Evolutionary conservation across 2,329 filamentous ascomycete genomes (phyloP).

Genomic region (Calonectria leucothoes): DNA sequence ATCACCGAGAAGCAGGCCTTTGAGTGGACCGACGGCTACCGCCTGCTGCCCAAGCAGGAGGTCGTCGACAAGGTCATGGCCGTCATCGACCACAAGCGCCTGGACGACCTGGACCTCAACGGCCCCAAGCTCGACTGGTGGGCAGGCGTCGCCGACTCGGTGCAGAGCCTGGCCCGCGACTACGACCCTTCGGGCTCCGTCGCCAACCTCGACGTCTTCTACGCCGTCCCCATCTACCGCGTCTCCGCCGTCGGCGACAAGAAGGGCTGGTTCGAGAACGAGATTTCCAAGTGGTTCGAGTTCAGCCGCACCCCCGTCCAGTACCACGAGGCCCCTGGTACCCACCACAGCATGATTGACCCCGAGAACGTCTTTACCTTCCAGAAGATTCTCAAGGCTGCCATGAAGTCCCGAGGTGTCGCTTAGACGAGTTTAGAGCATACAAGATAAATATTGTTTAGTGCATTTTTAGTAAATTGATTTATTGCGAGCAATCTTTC

Average conservation of each 20-base stretch:
- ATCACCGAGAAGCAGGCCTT: background rate
- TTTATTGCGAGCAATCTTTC: background rate
- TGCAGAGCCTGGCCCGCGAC: background rate
- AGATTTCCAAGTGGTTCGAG: background rate
- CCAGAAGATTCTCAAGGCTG: background rate
- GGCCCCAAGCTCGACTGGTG: background rate
- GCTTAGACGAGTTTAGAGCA: background rate
- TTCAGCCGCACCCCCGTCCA: background rate
- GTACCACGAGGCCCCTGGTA: background rate
- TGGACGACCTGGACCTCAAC: background rate
- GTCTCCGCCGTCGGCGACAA: background rate
- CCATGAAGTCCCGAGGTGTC: background rate
- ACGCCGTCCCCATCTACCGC: background rate
- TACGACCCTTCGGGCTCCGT: background rate
- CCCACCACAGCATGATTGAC: background rate
- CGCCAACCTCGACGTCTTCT: background rate
- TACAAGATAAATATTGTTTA: background rate
- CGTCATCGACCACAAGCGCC: background rate
- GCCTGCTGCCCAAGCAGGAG: background rate
- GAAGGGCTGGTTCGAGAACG: background rate
- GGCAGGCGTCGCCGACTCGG: background rate
- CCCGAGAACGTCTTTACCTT: background rate
- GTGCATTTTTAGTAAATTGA: background rate
- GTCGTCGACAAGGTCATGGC: background rate
- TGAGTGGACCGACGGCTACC: background rate